These are phyloP conservation scores for Sarcocystis neurona DNA, from an alignment of 169 alveolate species.

Conservation along the genomic window DNA sequence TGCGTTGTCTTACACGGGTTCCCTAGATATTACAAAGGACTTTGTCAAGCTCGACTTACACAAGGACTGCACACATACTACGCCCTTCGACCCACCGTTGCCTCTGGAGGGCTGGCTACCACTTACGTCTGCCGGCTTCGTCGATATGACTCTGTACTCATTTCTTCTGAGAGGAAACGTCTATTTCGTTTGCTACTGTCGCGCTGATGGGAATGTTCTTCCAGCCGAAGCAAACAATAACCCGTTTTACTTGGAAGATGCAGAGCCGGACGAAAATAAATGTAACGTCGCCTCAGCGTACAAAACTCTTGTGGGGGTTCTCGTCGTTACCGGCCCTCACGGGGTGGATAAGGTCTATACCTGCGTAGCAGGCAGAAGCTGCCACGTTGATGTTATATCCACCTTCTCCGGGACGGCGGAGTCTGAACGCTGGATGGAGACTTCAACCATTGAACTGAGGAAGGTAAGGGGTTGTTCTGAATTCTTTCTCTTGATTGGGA, in stretches of 20 bases:
- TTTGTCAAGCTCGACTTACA: constrained; percentile 19
- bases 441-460: background rate
- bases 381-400: background rate
- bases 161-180: background rate
- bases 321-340: background rate
- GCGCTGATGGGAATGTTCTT: background rate
- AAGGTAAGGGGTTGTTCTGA: background rate
- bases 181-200: constrained; percentile 18
- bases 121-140: background rate
- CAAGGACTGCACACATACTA: constrained; percentile 1
- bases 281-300: background rate
- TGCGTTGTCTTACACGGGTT: constrained; percentile 28
- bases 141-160: background rate
- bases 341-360: background rate
- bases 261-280: background rate
- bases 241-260: background rate
- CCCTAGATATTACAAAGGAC: background rate
- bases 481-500: background rate
- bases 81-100: background rate
- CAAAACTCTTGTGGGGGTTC: background rate
- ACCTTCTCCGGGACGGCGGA: background rate
- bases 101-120: constrained; percentile 27
- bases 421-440: background rate
- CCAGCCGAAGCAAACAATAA: background rate
- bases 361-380: background rate